Conservation (phyloP, 768 basidiomycete genomes). For the Tremella fuciformis region DNA sequence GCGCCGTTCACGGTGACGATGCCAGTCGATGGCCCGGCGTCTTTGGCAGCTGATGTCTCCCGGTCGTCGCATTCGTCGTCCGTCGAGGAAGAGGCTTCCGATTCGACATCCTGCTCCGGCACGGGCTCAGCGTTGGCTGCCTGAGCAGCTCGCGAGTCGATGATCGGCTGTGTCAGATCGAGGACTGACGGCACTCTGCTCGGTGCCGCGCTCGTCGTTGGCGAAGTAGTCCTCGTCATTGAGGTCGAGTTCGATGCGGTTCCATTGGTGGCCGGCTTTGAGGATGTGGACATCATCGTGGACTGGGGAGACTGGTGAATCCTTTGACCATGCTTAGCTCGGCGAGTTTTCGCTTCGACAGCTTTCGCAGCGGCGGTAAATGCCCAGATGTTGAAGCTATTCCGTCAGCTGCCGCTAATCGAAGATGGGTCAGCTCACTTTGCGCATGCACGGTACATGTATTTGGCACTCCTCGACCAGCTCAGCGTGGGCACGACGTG, state of each 20-base stretch:
- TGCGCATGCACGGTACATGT: constrained; percentile 45
- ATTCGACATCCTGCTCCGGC: constrained; percentile 32
- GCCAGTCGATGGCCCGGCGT: constrained; percentile 5
- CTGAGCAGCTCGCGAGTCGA: constrained; percentile 25
- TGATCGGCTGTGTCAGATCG: constrained; percentile 43
- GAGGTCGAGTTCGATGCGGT: neutral
- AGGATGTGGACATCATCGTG: neutral
- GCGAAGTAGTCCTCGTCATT: constrained; percentile 3
- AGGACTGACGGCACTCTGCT: constrained; percentile 18
- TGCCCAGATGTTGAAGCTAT: constrained; percentile 50
- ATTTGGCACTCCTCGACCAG: constrained; percentile 40
- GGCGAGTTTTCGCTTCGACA: constrained; percentile 15
- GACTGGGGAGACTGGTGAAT: neutral
- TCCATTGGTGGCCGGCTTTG: neutral
- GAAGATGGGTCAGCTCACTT: constrained; percentile 30
- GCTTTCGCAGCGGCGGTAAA: constrained; percentile 43
- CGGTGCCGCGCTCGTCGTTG: neutral
- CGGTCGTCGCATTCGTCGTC: constrained; percentile 12
- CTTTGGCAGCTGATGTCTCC: constrained; percentile 3
- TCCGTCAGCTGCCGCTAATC: constrained; percentile 11
- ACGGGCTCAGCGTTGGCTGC: constrained; percentile 34
- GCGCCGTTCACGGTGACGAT: constrained; percentile 28
- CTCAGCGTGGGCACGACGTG: constrained; percentile 46
- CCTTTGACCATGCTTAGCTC: neutral
- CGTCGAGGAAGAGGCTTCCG: constrained; percentile 35